Conservation (phyloP, 495 filamentous ascomycete genomes). For the Barbatosphaeria neglecta region DNA sequence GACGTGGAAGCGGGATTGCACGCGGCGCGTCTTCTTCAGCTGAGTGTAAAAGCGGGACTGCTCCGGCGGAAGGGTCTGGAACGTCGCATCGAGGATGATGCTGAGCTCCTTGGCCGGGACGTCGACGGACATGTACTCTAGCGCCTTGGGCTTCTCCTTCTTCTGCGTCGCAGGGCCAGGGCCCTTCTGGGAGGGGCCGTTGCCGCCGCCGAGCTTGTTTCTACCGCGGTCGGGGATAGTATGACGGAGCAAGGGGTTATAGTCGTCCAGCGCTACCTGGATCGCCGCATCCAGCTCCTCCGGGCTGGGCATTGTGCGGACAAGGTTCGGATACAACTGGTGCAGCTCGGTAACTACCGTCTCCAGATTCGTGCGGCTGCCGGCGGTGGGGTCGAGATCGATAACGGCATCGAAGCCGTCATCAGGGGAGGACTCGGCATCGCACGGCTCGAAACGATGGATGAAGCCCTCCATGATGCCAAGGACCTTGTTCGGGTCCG, state of each 20-base stretch:
- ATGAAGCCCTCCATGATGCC: slow-evolving; percentile 96
- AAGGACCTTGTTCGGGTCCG: slow-evolving; percentile 52
- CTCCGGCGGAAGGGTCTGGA: slow-evolving; percentile 37
- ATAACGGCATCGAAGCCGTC: slow-evolving; percentile 70
- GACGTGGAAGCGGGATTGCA: slow-evolving; percentile 84
- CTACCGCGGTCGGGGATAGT: slow-evolving; percentile 43
- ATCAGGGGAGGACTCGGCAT: slow-evolving; percentile 55
- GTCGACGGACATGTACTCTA: slow-evolving; percentile 77
- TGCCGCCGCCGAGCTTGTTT: slow-evolving; percentile 10
- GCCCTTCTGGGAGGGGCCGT: slow-evolving; percentile 27
- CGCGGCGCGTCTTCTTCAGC: slow-evolving; percentile 56
- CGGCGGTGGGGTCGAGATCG: slow-evolving; percentile 63
- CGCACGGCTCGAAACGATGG: slow-evolving; percentile 64
- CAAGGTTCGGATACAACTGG: slow-evolving; percentile 58
- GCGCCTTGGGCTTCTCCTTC: slow-evolving; percentile 23
- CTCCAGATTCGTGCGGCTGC: slow-evolving; percentile 80
- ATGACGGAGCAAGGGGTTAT: slow-evolving; percentile 64
- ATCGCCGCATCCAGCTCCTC: slow-evolving; percentile 77
- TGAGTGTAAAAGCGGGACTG: slow-evolving; percentile 59
- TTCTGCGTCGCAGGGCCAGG: slow-evolving; percentile 14
- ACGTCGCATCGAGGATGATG: slow-evolving; percentile 53
- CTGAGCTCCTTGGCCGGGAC: slow-evolving; percentile 47
- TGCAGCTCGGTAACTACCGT: slow-evolving; percentile 60
- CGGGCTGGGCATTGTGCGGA: slow-evolving; percentile 55
- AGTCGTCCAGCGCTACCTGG: slow-evolving; percentile 59